phyloP scores from a whole-genome alignment of 192 early-diverging fungal genomes.

The Dispira simplex region DNA sequence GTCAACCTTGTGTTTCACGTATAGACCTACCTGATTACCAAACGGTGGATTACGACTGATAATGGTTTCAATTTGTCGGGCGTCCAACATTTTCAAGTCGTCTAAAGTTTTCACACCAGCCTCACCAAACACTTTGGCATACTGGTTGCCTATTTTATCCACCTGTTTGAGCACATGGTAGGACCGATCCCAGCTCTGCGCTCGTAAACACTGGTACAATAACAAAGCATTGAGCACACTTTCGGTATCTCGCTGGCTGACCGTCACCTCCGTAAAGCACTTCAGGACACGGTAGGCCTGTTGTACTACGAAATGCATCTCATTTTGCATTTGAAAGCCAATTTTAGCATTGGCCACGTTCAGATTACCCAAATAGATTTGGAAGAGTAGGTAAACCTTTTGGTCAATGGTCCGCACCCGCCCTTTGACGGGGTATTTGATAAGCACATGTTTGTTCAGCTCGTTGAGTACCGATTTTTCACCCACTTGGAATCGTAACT shows the following conservation, averaged over 20 bases:
- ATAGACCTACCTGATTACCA: constrained; percentile 2
- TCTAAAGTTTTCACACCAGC: constrained; percentile 4
- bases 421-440: not conserved
- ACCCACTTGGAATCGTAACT: not conserved
- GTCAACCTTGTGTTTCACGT: too few species aligned
- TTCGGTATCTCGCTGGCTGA: too few species aligned
- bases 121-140: not conserved
- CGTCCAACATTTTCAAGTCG: not conserved
- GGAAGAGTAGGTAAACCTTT: constrained; percentile 8
- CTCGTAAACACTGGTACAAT: not conserved
- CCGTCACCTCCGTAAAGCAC: not conserved
- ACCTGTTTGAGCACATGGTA: not conserved
- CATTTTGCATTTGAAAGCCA: not conserved
- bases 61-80: constrained; percentile 7
- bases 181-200: constrained; percentile 7
- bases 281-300: constrained; percentile 2
- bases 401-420: not conserved
- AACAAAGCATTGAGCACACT: not conserved
- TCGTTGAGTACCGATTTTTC: constrained; percentile 1
- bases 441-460: not conserved
- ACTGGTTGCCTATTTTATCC: constrained; percentile 7
- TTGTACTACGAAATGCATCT: not conserved
- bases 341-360: not conserved
- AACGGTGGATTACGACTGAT: constrained; percentile 6
- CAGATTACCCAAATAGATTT: not conserved